Evolutionary conservation across 192 early-diverging fungal species (phyloP).

Genomic region (Hyaloraphidium curvatum): DNA sequence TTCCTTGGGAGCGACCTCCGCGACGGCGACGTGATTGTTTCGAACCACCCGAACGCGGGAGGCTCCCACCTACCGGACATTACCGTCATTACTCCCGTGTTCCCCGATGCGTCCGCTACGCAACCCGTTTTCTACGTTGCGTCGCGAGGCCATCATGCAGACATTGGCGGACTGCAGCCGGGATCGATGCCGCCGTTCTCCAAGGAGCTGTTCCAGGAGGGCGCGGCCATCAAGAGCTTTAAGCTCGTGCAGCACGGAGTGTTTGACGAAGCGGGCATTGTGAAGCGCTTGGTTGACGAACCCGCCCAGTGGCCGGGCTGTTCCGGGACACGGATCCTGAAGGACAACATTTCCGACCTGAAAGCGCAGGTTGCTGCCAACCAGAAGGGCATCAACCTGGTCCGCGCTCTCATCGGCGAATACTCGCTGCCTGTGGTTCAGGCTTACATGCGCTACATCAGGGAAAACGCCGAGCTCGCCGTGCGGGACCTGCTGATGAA

Average conservation of each 20-base stretch:
- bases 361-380: constrained; percentile 97
- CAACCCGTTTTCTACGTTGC: constrained; percentile 94
- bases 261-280: constrained; percentile 74
- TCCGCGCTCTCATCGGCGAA: constrained; percentile 61
- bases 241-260: constrained; percentile 63
- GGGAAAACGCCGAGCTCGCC: constrained; percentile 68
- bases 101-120: constrained; percentile 41
- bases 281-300: constrained; percentile 48
- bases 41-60: constrained; percentile 89
- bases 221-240: constrained; percentile 74
- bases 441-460: constrained; percentile 88
- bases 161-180: constrained; percentile 75
- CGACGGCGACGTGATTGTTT: constrained; percentile 88
- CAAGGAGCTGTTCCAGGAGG: constrained; percentile 82
- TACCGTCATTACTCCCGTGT: constrained; percentile 91
- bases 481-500: constrained; percentile 57
- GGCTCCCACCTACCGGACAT: constrained; percentile 89
- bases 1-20: constrained; percentile 38
- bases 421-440: constrained; percentile 74
- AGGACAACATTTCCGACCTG: constrained; percentile 82
- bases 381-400: constrained; percentile 70
- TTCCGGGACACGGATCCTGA: constrained; percentile 68
- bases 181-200: constrained; percentile 75
- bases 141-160: constrained; percentile 78
- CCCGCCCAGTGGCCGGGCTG: constrained; percentile 71